A percentile compares a stretch with the other conserved stretches of the same genome.
phyloP scores from a whole-genome alignment of 1,284 basidiomycete genomes.

The Neonothopanus nambi region DNA sequence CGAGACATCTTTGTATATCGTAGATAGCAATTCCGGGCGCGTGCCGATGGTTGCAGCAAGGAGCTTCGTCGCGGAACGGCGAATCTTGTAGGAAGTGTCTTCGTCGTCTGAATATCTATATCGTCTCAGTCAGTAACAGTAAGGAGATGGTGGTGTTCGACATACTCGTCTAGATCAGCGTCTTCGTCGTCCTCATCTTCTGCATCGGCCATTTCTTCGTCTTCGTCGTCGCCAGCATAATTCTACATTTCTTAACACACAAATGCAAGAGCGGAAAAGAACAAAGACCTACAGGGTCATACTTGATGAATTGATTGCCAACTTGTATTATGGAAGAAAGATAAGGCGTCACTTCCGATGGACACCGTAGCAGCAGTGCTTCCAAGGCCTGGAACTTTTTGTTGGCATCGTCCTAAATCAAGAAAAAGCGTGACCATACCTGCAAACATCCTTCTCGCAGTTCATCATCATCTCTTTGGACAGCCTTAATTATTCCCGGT shows the following conservation, averaged over 20 bases:
- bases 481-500: conserved; percentile 68
- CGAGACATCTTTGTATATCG: conserved; percentile 83
- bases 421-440: conserved; percentile 34
- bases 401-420: too few relatives aligned
- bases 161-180: conserved; percentile 74
- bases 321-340: conserved; percentile 68
- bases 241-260: conserved; percentile 53
- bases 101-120: conserved; percentile 94
- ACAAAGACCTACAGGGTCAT: conserved; percentile 82
- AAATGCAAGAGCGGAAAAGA: not conserved
- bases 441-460: conserved; percentile 77
- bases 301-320: conserved; percentile 81
- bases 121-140: conserved; percentile 1
- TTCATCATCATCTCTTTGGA: conserved; percentile 77
- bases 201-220: conserved; percentile 79
- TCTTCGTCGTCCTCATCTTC: conserved; percentile 78
- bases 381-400: conserved; percentile 69
- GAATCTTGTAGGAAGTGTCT: conserved; percentile 98
- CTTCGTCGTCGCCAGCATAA: conserved; percentile 84
- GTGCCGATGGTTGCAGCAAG: conserved; percentile 85
- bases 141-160: not conserved
- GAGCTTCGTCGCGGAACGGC: conserved; percentile 90
- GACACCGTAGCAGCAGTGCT: conserved; percentile 80
- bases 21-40: conserved; percentile 80
- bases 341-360: conserved; percentile 77